Conservation (phyloP, 1,284 basidiomycete genomes). For the Papiliotrema flavescens region DNA sequence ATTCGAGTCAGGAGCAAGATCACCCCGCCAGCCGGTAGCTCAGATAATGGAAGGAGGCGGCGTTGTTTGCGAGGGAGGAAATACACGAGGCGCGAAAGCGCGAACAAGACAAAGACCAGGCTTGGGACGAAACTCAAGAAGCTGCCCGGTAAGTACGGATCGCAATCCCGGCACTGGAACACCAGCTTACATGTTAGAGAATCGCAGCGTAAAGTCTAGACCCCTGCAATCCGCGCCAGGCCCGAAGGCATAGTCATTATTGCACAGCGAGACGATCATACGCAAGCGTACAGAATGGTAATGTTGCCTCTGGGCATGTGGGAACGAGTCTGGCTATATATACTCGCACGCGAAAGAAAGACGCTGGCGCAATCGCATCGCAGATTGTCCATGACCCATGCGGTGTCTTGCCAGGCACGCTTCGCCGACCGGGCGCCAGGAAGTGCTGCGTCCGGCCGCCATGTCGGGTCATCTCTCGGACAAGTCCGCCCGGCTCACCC, state of each 20-base stretch:
- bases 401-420: too few relatives aligned
- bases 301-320: too few relatives aligned
- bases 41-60: conserved; percentile 1
- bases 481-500: too few relatives aligned
- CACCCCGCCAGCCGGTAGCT: not conserved
- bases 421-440: too few relatives aligned
- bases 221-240: conserved; percentile 12
- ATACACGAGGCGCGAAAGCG: not conserved
- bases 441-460: too few relatives aligned
- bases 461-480: too few relatives aligned
- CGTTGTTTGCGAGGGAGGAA: not conserved
- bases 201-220: conserved; percentile 18
- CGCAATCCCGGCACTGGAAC: not conserved
- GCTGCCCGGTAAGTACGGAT: not conserved
- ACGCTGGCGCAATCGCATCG: too few relatives aligned
- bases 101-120: conserved; percentile 5
- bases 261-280: not conserved
- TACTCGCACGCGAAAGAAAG: too few relatives aligned
- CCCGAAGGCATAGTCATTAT: conserved; percentile 14
- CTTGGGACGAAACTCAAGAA: conserved; percentile 15
- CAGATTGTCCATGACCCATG: too few relatives aligned
- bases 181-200: conserved; percentile 18
- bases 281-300: too few relatives aligned
- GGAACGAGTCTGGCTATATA: too few relatives aligned
- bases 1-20: not conserved